Evolutionary conservation across 345 rosid genomes (phyloP).

Genomic region (Syzygium jambos): DNA sequence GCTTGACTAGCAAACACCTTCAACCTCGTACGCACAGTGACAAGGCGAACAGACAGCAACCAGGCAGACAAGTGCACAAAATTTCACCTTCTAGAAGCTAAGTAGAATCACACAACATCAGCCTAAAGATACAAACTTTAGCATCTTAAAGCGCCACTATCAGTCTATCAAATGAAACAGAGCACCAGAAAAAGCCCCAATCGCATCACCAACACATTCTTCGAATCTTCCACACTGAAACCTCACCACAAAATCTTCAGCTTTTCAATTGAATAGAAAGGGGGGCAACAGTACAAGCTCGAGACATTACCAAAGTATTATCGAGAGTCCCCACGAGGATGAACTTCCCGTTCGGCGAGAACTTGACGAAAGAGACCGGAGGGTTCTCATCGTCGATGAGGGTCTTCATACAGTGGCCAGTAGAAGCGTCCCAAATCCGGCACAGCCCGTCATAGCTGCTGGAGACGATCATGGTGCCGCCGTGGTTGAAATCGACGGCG

Average conservation of each 20-base stretch:
- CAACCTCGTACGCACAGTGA: neutral
- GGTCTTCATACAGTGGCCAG: slow-evolving; percentile 84
- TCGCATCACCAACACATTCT: neutral
- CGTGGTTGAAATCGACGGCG: slow-evolving; percentile 75
- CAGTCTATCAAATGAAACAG: neutral
- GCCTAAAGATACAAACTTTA: neutral
- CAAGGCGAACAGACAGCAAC: neutral
- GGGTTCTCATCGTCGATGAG: slow-evolving; percentile 90
- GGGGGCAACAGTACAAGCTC: neutral
- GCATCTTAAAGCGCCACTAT: neutral
- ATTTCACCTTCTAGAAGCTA: neutral
- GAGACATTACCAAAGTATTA: slow-evolving; percentile 56
- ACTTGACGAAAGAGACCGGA: slow-evolving; percentile 79
- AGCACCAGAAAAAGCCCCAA: neutral
- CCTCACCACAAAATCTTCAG: neutral
- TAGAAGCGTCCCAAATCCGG: slow-evolving; percentile 82
- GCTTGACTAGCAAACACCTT: neutral
- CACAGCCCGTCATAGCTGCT: slow-evolving; percentile 94
- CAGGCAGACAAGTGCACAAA: neutral
- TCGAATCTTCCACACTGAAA: neutral
- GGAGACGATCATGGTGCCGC: slow-evolving; percentile 75
- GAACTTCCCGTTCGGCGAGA: slow-evolving; percentile 89
- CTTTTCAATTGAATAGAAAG: neutral
- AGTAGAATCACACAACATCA: neutral
- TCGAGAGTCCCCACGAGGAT: slow-evolving; percentile 89